A percentile compares a stretch with the other conserved stretches of the same genome.
Evolutionary conservation across 2,329 filamentous ascomycete genomes (phyloP).

Genomic region (Ascochyta clinopodiicola): DNA sequence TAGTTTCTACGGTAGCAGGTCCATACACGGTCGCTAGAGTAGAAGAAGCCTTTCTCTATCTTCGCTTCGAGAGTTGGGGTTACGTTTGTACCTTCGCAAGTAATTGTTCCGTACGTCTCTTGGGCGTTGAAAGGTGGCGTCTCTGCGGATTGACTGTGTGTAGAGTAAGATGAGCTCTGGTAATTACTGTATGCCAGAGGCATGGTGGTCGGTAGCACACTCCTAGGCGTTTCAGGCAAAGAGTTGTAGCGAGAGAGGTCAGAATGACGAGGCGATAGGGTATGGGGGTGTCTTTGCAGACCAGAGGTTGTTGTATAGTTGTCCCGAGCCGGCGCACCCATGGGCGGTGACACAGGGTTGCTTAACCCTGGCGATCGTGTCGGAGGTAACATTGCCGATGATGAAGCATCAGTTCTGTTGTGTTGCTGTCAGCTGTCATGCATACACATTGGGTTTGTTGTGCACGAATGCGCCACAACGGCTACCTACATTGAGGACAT

Average conservation of each 20-base stretch:
- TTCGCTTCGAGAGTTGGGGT: constrained; percentile 77
- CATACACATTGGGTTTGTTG: constrained; percentile 42
- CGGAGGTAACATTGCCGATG: constrained; percentile 56
- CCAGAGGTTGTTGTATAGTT: constrained; percentile 53
- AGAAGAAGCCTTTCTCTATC: constrained; percentile 90
- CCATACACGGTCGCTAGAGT: constrained; percentile 77
- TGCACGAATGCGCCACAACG: constrained; percentile 42
- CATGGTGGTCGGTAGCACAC: constrained; percentile 42
- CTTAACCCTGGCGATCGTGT: constrained; percentile 51
- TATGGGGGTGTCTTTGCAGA: constrained; percentile 42
- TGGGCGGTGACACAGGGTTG: constrained; percentile 51
- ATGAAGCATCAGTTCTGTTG: constrained; percentile 54
- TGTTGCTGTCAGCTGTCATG: constrained; percentile 50
- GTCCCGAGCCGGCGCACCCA: constrained; percentile 51
- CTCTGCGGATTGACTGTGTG: constrained; percentile 28
- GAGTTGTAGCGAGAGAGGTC: constrained; percentile 45
- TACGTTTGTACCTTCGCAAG: constrained; percentile 65
- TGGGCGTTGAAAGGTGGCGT: constrained; percentile 56
- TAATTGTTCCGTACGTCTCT: constrained; percentile 65
- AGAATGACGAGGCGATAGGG: constrained; percentile 46
- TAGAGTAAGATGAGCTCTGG: constrained; percentile 24
- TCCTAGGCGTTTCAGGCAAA: constrained; percentile 47
- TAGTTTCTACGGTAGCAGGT: constrained; percentile 94
- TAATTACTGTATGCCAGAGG: constrained; percentile 35
- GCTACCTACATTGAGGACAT: constrained; percentile 55